These are phyloP conservation scores for Gastrolobium bilobum DNA, from an alignment of 306 rosid genomes.

Conservation along the genomic window DNA sequence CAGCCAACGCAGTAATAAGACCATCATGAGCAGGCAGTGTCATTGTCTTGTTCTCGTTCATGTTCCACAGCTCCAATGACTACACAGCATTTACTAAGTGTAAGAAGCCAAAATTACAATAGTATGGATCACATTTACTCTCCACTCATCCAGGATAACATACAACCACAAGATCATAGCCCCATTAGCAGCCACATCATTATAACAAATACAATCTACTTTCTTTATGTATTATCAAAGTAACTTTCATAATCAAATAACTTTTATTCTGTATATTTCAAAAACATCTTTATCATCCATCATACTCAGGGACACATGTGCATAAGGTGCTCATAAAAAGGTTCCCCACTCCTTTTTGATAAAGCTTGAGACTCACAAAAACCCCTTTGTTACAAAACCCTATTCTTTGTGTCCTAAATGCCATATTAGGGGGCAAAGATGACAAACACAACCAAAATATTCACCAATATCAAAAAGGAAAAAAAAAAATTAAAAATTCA, in stretches of 20 bases:
- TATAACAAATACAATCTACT: neutral
- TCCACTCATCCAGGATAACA: too few relatives aligned
- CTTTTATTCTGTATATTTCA: neutral
- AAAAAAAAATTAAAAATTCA: neutral
- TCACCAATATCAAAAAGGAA: neutral
- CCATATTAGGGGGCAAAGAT: neutral
- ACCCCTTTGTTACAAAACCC: neutral
- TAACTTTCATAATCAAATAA: too few relatives aligned
- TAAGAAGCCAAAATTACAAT: slow-evolving; percentile 24
- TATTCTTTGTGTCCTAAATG: slow-evolving; percentile 9
- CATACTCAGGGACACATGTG: too few relatives aligned
- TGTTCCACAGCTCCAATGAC: slow-evolving; percentile 99
- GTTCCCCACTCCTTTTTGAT: neutral
- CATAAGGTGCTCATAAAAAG: too few relatives aligned
- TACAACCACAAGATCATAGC: too few relatives aligned
- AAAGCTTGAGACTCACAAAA: neutral
- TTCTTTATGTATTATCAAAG: too few relatives aligned
- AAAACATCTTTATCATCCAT: neutral
- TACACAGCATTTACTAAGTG: slow-evolving; percentile 45
- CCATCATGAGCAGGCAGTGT: slow-evolving; percentile 91
- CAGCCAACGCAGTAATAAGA: slow-evolving; percentile 81
- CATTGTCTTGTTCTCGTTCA: slow-evolving; percentile 93
- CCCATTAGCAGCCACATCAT: neutral
- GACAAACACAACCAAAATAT: neutral
- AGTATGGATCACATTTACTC: slow-evolving; percentile 6